Percentiles rank a stretch among this genome's conserved stretches.
phyloP scores from a whole-genome alignment of 495 filamentous ascomycete species.

The Penicillium manginii region DNA sequence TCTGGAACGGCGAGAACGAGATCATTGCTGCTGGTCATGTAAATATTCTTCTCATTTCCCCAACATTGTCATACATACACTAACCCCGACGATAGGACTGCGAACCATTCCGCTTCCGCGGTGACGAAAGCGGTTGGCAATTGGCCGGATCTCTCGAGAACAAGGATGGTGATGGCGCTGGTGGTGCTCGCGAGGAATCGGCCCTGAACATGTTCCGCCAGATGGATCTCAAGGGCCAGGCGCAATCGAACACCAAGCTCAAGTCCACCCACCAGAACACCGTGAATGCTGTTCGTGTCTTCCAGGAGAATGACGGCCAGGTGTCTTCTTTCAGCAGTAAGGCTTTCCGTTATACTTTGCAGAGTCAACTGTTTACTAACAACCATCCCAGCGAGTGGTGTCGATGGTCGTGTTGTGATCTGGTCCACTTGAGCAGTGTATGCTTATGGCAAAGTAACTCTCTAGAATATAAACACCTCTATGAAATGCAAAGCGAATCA shows the following conservation, averaged over 20 bases:
- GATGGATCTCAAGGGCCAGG: conserved; percentile 96
- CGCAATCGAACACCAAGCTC: conserved; percentile 84
- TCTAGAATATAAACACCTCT: neutral
- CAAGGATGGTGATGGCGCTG: conserved; percentile 53
- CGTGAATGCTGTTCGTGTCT: conserved; percentile 79
- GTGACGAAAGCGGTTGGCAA: conserved; percentile 83
- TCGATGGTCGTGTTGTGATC: conserved; percentile 92
- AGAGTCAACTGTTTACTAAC: conserved; percentile 40
- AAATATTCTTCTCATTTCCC: conserved; percentile 27
- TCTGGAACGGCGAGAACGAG: conserved; percentile 91
- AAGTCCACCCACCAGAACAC: conserved; percentile 98
- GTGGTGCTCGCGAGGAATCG: conserved; percentile 71
- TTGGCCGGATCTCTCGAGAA: conserved; percentile 80
- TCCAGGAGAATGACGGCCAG: conserved; percentile 63
- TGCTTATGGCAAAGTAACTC: neutral
- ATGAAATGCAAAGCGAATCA: neutral
- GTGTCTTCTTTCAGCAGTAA: conserved; percentile 89
- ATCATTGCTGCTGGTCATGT: conserved; percentile 94
- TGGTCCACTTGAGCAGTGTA: conserved; percentile 52
- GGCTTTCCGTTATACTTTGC: conserved; percentile 32
- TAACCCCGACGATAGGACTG: conserved; percentile 64
- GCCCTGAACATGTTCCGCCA: conserved; percentile 99
- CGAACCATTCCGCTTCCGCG: conserved; percentile 87
- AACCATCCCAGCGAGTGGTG: conserved; percentile 70
- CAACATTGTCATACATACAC: conserved; percentile 1